These are phyloP conservation scores for Catharanthus roseus DNA, from an alignment of 257 asterid species.

Conservation along the genomic window DNA sequence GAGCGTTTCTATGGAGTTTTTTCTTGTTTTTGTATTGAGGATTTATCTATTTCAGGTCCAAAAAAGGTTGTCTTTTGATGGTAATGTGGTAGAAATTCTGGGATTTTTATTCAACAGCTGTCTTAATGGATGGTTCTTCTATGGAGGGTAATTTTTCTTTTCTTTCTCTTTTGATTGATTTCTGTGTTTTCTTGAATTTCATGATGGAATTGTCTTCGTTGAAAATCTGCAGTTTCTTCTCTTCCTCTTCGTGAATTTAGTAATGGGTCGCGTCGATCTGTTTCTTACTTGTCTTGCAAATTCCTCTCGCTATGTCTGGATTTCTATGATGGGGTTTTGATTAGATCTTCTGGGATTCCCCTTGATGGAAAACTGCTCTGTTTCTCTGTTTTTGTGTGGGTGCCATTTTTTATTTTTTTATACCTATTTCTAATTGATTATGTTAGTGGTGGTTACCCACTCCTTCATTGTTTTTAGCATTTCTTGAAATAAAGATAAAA, in stretches of 20 bases:
- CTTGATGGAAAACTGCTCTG: constrained; percentile 2
- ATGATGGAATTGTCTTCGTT: constrained; percentile 2
- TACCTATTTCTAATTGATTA: constrained; percentile 4
- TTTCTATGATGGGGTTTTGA: constrained; percentile 11
- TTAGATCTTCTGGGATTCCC: constrained; percentile 18
- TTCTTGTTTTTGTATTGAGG: constrained; percentile 3
- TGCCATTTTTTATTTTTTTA: not conserved
- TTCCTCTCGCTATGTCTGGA: constrained; percentile 1
- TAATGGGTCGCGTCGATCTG: constrained; percentile 10
- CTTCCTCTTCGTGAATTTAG: not conserved
- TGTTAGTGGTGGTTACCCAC: constrained; percentile 29
- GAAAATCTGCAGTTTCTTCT: not conserved
- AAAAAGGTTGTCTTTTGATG: constrained; percentile 14
- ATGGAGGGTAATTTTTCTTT: constrained; percentile 38
- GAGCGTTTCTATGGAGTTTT: too few relatives aligned
- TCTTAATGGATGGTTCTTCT: constrained; percentile 36
- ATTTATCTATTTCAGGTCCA: constrained; percentile 10
- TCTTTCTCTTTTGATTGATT: constrained; percentile 1
- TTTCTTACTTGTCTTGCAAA: not conserved
- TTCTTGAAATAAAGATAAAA: not conserved
- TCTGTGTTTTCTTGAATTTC: constrained; percentile 9
- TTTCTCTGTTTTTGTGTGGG: constrained; percentile 1
- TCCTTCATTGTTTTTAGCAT: constrained; percentile 12
- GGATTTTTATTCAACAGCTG: constrained; percentile 14
- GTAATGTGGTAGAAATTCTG: constrained; percentile 22